Evolutionary conservation across 805 yeast species (phyloP).

Genomic region (Lachancea sp.): DNA sequence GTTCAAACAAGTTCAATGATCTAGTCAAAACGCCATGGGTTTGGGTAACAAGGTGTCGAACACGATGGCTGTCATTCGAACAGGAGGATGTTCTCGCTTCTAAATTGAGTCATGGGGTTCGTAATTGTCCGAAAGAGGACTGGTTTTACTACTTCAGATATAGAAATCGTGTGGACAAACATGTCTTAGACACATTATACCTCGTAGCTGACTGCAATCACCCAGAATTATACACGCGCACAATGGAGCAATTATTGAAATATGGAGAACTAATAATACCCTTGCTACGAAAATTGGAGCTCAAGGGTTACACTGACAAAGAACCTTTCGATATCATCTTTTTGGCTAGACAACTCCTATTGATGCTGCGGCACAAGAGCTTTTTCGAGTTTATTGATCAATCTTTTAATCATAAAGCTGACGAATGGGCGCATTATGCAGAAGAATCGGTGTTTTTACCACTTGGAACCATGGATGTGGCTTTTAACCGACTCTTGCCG

Average conservation of each 20-base stretch:
- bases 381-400: constrained; percentile 14
- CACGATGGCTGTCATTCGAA: constrained; percentile 15
- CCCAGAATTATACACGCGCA: constrained; percentile 4
- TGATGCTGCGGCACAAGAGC: constrained; percentile 15
- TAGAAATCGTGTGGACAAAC: constrained; percentile 12
- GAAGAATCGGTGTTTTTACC: constrained; percentile 17
- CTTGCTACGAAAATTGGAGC: constrained; percentile 8
- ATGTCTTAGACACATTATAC: constrained; percentile 4
- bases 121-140: constrained; percentile 4
- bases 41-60: constrained; percentile 17
- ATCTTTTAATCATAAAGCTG: neutral
- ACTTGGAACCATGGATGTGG: constrained; percentile 17
- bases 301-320: constrained; percentile 4
- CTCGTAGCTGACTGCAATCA: constrained; percentile 1
- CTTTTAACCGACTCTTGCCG: constrained; percentile 16
- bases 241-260: constrained; percentile 7
- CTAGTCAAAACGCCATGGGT: constrained; percentile 10
- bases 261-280: constrained; percentile 13
- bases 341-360: constrained; percentile 13
- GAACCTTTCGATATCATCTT: constrained; percentile 12
- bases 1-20: constrained; percentile 10
- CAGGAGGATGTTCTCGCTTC: constrained; percentile 7
- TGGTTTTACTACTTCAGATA: constrained; percentile 13
- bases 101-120: neutral
- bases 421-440: constrained; percentile 17